These are phyloP conservation scores for Circinella minor DNA, from an alignment of 371 early-diverging fungal genomes.

Conservation along the genomic window DNA sequence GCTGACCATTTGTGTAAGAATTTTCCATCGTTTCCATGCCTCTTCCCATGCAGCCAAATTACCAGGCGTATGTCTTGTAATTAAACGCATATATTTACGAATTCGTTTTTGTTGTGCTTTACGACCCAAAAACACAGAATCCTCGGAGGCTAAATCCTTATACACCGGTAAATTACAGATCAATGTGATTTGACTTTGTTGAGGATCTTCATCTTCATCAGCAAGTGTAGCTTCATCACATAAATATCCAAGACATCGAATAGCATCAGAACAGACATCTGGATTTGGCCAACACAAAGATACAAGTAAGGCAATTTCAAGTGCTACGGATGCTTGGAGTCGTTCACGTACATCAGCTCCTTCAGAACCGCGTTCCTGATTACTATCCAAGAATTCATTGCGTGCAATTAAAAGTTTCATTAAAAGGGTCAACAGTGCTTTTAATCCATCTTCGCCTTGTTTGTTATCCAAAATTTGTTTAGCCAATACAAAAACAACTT, in stretches of 20 bases:
- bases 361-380: slow-evolving; percentile 54
- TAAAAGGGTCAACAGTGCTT: slow-evolving; percentile 59
- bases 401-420: slow-evolving; percentile 64
- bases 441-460: slow-evolving; percentile 60
- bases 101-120: slow-evolving; percentile 82
- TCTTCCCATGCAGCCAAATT: slow-evolving; percentile 89
- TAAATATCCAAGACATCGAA: slow-evolving; percentile 61
- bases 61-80: slow-evolving; percentile 72
- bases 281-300: slow-evolving; percentile 74
- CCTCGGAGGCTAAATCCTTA: slow-evolving; percentile 62
- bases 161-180: slow-evolving; percentile 73
- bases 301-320: slow-evolving; percentile 79
- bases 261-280: slow-evolving; percentile 67
- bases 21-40: slow-evolving; percentile 77
- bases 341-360: slow-evolving; percentile 68
- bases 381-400: slow-evolving; percentile 64
- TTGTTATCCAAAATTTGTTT: slow-evolving; percentile 55
- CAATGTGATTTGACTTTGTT: slow-evolving; percentile 58
- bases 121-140: slow-evolving; percentile 64
- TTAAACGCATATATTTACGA: slow-evolving; percentile 69
- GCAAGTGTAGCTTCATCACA: slow-evolving; percentile 65
- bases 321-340: slow-evolving; percentile 68
- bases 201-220: slow-evolving; percentile 58
- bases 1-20: slow-evolving; percentile 53
- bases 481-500: slow-evolving; percentile 49